phyloP scores from a whole-genome alignment of 805 yeast genomes.

The Ogataea zsoltii region DNA sequence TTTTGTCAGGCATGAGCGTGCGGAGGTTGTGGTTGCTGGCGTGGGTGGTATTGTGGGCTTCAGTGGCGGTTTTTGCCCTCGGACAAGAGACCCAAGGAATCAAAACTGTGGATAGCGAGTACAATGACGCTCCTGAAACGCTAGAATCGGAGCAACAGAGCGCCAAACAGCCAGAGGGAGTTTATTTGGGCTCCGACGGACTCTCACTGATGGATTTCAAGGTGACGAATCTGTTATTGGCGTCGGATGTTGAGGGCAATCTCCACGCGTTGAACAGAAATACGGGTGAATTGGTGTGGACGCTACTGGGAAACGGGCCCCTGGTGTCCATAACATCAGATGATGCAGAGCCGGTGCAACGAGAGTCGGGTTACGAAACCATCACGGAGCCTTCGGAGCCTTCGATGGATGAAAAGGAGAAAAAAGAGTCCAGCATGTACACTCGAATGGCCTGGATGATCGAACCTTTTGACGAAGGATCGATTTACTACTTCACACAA shows the following conservation, averaged over 20 bases:
- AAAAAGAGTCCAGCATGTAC: constrained; percentile 1
- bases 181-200: neutral
- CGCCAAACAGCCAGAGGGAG: neutral
- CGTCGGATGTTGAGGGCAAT: constrained; percentile 85
- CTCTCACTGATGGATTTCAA: constrained; percentile 28
- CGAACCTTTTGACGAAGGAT: constrained; percentile 87
- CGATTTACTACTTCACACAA: constrained; percentile 75
- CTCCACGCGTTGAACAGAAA: constrained; percentile 76
- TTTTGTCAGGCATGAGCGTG: neutral
- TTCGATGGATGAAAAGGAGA: neutral
- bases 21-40: neutral
- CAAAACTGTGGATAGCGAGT: neutral
- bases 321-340: constrained; percentile 44
- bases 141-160: neutral
- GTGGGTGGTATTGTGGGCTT: neutral
- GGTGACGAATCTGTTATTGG: constrained; percentile 57
- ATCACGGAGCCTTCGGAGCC: neutral
- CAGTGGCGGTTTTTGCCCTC: neutral
- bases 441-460: constrained; percentile 71
- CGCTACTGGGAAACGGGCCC: constrained; percentile 64
- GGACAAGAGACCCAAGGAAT: neutral
- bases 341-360: constrained; percentile 7
- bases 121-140: neutral
- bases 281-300: constrained; percentile 78
- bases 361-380: neutral